phyloP scores from a whole-genome alignment of 805 yeast genomes.

The Barnettozyma botsteinii region DNA sequence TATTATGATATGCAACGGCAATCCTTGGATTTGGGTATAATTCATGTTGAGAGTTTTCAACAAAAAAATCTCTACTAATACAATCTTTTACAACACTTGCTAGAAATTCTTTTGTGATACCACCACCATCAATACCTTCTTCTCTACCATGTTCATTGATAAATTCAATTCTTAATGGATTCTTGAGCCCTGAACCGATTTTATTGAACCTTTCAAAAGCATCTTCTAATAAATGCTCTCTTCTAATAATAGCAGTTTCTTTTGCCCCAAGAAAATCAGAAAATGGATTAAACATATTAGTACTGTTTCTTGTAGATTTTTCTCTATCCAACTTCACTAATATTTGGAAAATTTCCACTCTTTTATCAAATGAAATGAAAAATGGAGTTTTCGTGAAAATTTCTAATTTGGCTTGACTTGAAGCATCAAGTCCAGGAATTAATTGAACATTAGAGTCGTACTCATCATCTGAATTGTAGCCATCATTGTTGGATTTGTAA shows the following conservation, averaged over 20 bases:
- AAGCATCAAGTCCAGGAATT: slow-evolving; percentile 8
- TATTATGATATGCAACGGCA: slow-evolving; percentile 29
- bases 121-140: slow-evolving; percentile 96
- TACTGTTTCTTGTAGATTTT: slow-evolving; percentile 5
- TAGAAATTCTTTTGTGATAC: slow-evolving; percentile 85
- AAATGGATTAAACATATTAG: slow-evolving; percentile 7
- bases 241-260: slow-evolving; percentile 48
- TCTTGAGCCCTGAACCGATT: slow-evolving; percentile 52
- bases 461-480: slow-evolving; percentile 22
- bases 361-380: slow-evolving; percentile 64
- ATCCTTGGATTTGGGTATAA: slow-evolving; percentile 69
- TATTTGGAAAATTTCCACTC: slow-evolving; percentile 68
- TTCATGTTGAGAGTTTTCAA: slow-evolving; percentile 46
- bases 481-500: slow-evolving; percentile 16
- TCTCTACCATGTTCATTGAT: slow-evolving; percentile 70
- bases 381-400: slow-evolving; percentile 67
- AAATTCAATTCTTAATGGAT: slow-evolving; percentile 58
- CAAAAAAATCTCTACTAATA: slow-evolving; percentile 41
- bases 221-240: slow-evolving; percentile 70
- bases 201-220: slow-evolving; percentile 56
- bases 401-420: slow-evolving; percentile 33
- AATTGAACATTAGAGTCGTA: background rate
- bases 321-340: slow-evolving; percentile 52
- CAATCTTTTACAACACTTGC: slow-evolving; percentile 68
- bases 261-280: slow-evolving; percentile 17